Conservation (phyloP, 2,329 filamentous ascomycete species). For the Stachybotrys chlorohalonatus region DNA sequence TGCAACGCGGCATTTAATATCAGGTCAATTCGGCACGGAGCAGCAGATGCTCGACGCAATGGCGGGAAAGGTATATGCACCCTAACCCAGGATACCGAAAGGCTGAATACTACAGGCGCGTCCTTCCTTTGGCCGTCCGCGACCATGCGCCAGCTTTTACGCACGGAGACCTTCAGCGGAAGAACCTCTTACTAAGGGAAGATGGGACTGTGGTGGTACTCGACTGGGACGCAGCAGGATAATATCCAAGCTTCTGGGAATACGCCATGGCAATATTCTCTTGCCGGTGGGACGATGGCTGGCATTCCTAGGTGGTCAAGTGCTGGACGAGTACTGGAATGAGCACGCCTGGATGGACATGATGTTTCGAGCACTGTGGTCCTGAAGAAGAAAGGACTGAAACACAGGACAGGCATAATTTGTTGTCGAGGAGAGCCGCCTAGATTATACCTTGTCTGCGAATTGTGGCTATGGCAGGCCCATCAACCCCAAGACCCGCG, state of each 20-base stretch:
- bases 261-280: slow-evolving; percentile 9
- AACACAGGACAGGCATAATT: no score
- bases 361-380: slow-evolving; percentile 9
- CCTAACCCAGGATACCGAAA: not conserved
- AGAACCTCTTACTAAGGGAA: slow-evolving; percentile 9
- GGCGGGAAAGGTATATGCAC: no score
- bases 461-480: no score
- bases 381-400: slow-evolving; percentile 1
- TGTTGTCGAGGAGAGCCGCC: no score
- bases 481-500: no score
- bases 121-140: slow-evolving; percentile 4
- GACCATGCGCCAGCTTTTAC: slow-evolving; percentile 8
- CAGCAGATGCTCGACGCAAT: no score
- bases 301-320: slow-evolving; percentile 8
- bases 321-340: slow-evolving; percentile 10
- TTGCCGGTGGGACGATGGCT: slow-evolving; percentile 11
- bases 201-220: slow-evolving; percentile 8
- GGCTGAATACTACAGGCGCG: slow-evolving; percentile 1
- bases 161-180: slow-evolving; percentile 12
- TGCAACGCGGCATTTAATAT: no score
- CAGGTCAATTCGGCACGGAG: no score
- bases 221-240: slow-evolving; percentile 13
- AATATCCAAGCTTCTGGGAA: slow-evolving; percentile 14
- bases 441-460: no score
- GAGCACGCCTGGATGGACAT: slow-evolving; percentile 10